Percentiles rank a stretch among this genome's conserved stretches.
Evolutionary conservation across 2,329 filamentous ascomycete species (phyloP).

Genomic region (Periconia macrospinosa): DNA sequence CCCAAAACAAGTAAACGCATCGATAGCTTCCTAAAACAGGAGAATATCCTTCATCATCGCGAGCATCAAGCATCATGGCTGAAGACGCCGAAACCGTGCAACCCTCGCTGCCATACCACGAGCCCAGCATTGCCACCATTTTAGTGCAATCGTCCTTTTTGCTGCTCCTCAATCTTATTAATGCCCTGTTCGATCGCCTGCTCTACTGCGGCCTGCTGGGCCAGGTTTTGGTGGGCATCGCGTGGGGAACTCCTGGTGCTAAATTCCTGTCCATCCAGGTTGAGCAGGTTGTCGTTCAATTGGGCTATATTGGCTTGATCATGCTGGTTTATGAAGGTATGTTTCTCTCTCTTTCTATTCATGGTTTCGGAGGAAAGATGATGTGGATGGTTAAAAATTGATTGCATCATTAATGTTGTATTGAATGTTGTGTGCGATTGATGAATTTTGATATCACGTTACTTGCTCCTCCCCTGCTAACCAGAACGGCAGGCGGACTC

Average conservation of each 20-base stretch:
- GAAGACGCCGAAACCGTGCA: slow-evolving; percentile 18
- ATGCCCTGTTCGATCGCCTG: slow-evolving; percentile 59
- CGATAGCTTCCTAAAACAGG: too few species aligned
- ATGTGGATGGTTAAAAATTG: too few species aligned
- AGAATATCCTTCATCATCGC: neutral
- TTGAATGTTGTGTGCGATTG: neutral
- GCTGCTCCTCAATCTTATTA: slow-evolving; percentile 62
- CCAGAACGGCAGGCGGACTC: slow-evolving; percentile 55
- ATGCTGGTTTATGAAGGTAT: slow-evolving; percentile 70
- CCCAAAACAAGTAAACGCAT: too few species aligned
- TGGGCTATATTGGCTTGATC: slow-evolving; percentile 75
- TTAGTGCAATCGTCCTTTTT: slow-evolving; percentile 65
- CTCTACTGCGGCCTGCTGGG: slow-evolving; percentile 73
- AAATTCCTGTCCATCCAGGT: slow-evolving; percentile 58
- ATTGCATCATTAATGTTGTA: too few species aligned
- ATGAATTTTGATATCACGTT: neutral
- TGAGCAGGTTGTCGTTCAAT: slow-evolving; percentile 61
- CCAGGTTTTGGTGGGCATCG: slow-evolving; percentile 70
- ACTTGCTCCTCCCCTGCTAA: slow-evolving; percentile 8
- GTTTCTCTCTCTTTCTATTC: neutral
- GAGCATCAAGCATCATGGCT: slow-evolving; percentile 22
- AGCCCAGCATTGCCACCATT: slow-evolving; percentile 62
- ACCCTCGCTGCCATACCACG: slow-evolving; percentile 59
- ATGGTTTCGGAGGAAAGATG: too few species aligned
- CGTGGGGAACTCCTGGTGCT: slow-evolving; percentile 68